Conservation (phyloP, 257 asterid genomes). For the Przewalskia tangutica region DNA sequence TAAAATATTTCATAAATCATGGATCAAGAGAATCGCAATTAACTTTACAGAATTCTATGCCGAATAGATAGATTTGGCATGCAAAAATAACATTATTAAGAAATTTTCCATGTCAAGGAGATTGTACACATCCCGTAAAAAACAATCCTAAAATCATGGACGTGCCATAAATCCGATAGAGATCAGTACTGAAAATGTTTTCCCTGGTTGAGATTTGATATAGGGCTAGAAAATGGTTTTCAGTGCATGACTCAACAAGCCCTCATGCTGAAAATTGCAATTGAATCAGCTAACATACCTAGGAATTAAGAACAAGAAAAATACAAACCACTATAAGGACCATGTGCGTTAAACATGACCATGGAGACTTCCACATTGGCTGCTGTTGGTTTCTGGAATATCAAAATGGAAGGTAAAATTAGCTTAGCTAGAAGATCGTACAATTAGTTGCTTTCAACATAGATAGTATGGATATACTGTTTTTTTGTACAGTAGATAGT, state of each 20-base stretch:
- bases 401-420: not conserved
- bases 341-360: conserved; percentile 67
- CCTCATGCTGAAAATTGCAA: not conserved
- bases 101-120: not conserved
- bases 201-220: not conserved
- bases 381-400: conserved; percentile 52
- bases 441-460: not conserved
- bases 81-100: not conserved
- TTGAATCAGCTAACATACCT: not conserved
- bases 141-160: not conserved
- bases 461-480: not conserved
- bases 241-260: not conserved
- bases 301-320: not conserved
- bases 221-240: not conserved
- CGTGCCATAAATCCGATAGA: not conserved
- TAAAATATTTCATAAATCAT: not conserved
- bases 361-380: conserved; percentile 46
- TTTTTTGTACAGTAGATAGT: not conserved
- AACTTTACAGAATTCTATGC: not conserved
- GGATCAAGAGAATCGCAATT: not conserved
- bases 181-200: not conserved
- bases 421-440: not conserved
- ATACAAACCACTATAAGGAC: conserved; percentile 59
- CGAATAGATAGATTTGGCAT: not conserved
- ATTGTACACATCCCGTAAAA: not conserved